Evolutionary conservation across 331 rosid species (phyloP), one percentile per base, ranked within the genome.

Genomic region (Rosa hybrid): DNA sequence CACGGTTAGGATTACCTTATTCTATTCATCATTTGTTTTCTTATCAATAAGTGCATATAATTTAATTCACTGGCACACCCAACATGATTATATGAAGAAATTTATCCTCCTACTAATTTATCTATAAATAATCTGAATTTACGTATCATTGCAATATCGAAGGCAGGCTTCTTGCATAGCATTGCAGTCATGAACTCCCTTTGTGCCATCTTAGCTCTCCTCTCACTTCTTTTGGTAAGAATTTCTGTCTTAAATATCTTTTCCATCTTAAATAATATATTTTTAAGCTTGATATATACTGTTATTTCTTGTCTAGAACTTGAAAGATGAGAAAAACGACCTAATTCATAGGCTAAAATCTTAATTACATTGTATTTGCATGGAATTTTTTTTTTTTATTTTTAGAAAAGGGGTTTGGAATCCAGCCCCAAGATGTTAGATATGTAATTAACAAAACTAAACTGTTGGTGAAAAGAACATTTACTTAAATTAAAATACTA

Each of bases 181-280:
- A 60, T 27, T 30, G 53, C 12, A 71, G 59, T 38, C 39, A 82
- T 88, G 91, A 82, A 60, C 57, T 51, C 81, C 17, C 72, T 78
- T 65, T 79, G 39, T 53, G 75, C 81, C 53, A 46, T 78, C 75
- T 75, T 84, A 20, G 62, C 84, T 77, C 53, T 80, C 34, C 62
- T 88, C 82, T 75, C 82, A 56, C 62, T 83, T 77, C 69, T 86
- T 77, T 69, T 84, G 94, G 91, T 86, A 74, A 76, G 83, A 8
- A 46, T 73, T 3, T 71, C 20, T 46, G 1, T 12, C 17, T 60
- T 60, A 5, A 11, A 4, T 60, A 60, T 23, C 13, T 21, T 60
- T 23, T 23, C 14, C 38, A 8, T 59, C n/a, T 59, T 56, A 8
- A n/a, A 56, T 1, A 56, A 8, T 57, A 6, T 6, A 56, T n/a